Conservation (phyloP, 1,139 yeast genomes). For the Tardiomyces digboiensis region DNA sequence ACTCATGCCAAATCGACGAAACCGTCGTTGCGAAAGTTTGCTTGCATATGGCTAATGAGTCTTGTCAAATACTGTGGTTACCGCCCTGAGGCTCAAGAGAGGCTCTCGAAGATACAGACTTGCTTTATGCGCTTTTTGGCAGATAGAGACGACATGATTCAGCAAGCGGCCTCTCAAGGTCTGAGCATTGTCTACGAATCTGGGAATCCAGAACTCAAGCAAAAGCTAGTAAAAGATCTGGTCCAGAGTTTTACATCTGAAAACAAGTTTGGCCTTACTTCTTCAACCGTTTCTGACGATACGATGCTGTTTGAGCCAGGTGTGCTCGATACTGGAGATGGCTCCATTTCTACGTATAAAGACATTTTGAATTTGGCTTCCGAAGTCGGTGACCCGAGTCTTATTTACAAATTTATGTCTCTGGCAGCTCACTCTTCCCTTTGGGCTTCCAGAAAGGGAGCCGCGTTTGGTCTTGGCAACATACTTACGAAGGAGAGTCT, state of each 20-base stretch:
- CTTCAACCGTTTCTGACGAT: slow-evolving; percentile 69
- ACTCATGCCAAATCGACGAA: slow-evolving; percentile 52
- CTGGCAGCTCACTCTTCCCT: slow-evolving; percentile 79
- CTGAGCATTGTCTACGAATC: slow-evolving; percentile 71
- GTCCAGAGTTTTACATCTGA: slow-evolving; percentile 69
- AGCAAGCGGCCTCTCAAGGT: slow-evolving; percentile 90
- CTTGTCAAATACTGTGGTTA: slow-evolving; percentile 65
- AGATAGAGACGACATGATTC: slow-evolving; percentile 75
- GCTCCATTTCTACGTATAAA: slow-evolving; percentile 81
- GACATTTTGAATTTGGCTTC: slow-evolving; percentile 72
- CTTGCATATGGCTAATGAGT: slow-evolving; percentile 82
- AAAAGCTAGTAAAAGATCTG: slow-evolving; percentile 64
- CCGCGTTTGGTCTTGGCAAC: slow-evolving; percentile 88
- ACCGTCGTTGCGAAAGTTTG: slow-evolving; percentile 64
- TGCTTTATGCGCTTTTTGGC: slow-evolving; percentile 67
- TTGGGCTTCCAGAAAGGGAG: slow-evolving; percentile 91
- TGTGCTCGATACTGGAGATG: slow-evolving; percentile 67
- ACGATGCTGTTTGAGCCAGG: slow-evolving; percentile 86
- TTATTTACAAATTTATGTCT: slow-evolving; percentile 92
- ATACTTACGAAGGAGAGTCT: slow-evolving; percentile 72
- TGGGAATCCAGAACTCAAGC: slow-evolving; percentile 62
- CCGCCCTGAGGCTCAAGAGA: slow-evolving; percentile 25
- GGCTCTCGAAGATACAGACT: slow-evolving; percentile 51
- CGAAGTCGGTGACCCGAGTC: slow-evolving; percentile 91
- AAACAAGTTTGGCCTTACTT: slow-evolving; percentile 39